phyloP scores from a whole-genome alignment of 352 stramenopile species.

The Phytophthora tubulina region DNA sequence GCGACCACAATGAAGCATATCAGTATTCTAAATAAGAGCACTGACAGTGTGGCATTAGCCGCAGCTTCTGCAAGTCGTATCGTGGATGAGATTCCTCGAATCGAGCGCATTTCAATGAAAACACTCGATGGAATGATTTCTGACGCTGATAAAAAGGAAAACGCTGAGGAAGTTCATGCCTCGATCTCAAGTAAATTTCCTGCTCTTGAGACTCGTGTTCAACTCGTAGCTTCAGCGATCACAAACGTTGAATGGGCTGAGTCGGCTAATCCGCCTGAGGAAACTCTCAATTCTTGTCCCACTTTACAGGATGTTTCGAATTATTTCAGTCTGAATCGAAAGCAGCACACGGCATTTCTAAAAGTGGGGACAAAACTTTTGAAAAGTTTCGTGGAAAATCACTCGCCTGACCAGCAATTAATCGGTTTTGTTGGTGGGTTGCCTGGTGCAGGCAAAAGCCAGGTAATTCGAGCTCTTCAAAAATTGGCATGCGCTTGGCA shows the following conservation, averaged over 20 bases:
- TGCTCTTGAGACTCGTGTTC: neutral
- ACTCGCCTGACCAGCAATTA: neutral
- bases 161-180: too few species aligned
- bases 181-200: neutral
- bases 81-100: too few species aligned
- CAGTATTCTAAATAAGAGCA: neutral
- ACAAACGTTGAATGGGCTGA: too few species aligned
- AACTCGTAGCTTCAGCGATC: too few species aligned
- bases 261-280: too few species aligned
- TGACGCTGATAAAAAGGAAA: neutral
- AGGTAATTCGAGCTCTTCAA: slow-evolving; percentile 3
- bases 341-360: slow-evolving; percentile 4
- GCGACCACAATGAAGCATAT: neutral
- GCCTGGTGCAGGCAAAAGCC: slow-evolving; percentile 6
- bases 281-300: too few species aligned
- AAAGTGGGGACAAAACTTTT: neutral
- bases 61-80: neutral
- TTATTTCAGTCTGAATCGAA: neutral
- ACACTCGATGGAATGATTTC: neutral
- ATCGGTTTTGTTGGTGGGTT: slow-evolving; percentile 7
- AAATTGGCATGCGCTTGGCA: neutral
- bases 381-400: neutral
- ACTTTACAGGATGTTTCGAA: too few species aligned
- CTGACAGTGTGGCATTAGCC: neutral
- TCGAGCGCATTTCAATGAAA: neutral